Evolutionary conservation across 345 rosid genomes (phyloP).

Genomic region (Gossypium herbaceum): DNA sequence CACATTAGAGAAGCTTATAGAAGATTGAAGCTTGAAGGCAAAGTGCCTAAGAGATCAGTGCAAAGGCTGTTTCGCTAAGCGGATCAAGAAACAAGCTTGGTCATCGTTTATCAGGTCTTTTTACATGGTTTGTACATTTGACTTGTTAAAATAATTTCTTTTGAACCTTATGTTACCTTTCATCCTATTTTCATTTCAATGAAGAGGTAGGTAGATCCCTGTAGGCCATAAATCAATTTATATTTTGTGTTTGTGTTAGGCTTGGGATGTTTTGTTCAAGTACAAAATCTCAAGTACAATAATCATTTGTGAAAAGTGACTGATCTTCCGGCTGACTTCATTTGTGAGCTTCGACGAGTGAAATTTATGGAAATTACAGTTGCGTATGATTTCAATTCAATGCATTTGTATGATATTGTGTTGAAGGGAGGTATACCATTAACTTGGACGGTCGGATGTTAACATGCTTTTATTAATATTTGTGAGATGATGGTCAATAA

Average conservation of each 20-base stretch:
- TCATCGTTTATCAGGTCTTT: background rate
- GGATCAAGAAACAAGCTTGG: background rate
- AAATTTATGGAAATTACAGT: background rate
- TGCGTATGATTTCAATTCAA: background rate
- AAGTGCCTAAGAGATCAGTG: slow-evolving; percentile 77
- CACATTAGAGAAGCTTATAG: slow-evolving; percentile 84
- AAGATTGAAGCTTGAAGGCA: slow-evolving; percentile 82
- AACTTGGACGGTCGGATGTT: background rate
- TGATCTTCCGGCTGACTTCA: background rate
- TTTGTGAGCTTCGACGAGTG: background rate
- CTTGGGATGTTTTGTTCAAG: no score
- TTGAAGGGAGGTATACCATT: background rate
- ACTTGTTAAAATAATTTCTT: background rate
- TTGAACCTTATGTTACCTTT: background rate
- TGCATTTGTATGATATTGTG: background rate
- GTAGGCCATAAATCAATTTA: background rate
- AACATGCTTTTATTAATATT: background rate
- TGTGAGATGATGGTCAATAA: background rate
- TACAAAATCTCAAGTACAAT: background rate
- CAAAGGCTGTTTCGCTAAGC: slow-evolving; percentile 77
- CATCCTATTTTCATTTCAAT: background rate
- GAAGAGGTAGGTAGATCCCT: background rate
- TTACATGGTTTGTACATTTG: background rate
- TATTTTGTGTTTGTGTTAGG: no score
- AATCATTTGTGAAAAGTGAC: background rate